Evolutionary conservation across 1,284 basidiomycete species (phyloP), one percentile per base, ranked within the genome.

Genomic region (Ceratobasidium papillatum): DNA sequence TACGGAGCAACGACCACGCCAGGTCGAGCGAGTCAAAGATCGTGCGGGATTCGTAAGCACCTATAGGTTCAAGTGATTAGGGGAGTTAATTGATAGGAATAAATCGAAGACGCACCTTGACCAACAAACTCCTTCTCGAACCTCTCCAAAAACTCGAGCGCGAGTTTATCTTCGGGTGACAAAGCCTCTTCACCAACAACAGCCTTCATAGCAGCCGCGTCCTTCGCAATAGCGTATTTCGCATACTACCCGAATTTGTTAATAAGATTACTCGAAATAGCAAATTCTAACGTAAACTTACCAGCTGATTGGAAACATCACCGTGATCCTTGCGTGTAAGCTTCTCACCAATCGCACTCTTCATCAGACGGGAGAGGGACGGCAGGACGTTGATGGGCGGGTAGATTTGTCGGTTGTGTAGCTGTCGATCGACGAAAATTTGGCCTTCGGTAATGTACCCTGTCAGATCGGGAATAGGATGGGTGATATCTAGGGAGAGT

Each of bases 371-470:
- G 80, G 97, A 99, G 79, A 99, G 87, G 76, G 98, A 99, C 69
- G 98, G 98, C 58, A 99, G 88, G 77, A 99, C 98, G 85, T 99
- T 99, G 88, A 99, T 99, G 62, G 98, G 98, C 54, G 98, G 98
- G 86, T 99, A 99, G 83, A 99, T 97, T 84, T 99, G 97, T 80
- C 94, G 88, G 85, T 96, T 96, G 86, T 95, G 87, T 82, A 96
- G 85, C 81, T 94, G 93, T 79, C 97, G 92, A 87, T 99, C 98
- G 81, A 99, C 94, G 84, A 94, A 98, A 84, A 99, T 98, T 85
- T 99, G 98, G 68, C 98, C 98, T 86, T 99, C 93, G 56, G 97
- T 99, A 82, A 99, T 99, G 85, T 99, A 99, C 69, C 98, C 98
- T 79, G 96, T 99, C 85, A 99, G 87, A 90, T 99, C 98, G 80